Percentiles rank a stretch among this genome's conserved stretches.
Evolutionary conservation across 2,329 filamentous ascomycete genomes (phyloP).

Genomic region (Trichothecium roseum): DNA sequence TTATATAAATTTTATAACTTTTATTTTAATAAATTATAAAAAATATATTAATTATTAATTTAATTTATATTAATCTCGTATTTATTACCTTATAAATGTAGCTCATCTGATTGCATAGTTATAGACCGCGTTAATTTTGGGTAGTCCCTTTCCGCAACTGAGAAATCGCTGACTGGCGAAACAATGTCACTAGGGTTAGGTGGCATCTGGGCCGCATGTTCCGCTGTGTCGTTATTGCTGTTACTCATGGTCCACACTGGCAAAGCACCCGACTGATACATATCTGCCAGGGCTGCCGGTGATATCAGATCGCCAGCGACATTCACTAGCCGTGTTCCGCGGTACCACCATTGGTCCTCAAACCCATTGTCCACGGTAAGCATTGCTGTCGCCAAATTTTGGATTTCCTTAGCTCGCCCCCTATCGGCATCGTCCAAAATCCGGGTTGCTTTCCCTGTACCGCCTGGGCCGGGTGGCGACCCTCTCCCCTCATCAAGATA

Average conservation of each 20-base stretch:
- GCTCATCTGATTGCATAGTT: conserved; percentile 1
- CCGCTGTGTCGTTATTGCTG: not conserved
- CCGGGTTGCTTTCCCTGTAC: conserved; percentile 10
- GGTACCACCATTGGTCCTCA: conserved; percentile 48
- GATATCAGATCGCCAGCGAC: conserved; percentile 6
- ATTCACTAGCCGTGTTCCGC: conserved; percentile 22
- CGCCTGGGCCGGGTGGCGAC: too few relatives aligned
- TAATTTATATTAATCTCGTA: not conserved
- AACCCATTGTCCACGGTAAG: conserved; percentile 49
- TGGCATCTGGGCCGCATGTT: not conserved
- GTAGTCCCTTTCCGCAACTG: not conserved
- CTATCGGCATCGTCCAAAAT: conserved; percentile 14
- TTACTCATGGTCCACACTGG: not conserved
- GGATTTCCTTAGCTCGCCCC: conserved; percentile 26
- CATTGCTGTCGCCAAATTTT: conserved; percentile 39
- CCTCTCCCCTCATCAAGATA: too few relatives aligned
- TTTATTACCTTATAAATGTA: conserved; percentile 1
- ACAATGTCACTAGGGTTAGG: conserved; percentile 3
- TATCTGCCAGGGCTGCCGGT: conserved; percentile 1
- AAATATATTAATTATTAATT: not conserved
- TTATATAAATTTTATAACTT: not conserved
- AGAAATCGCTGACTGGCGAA: conserved; percentile 4
- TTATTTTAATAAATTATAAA: not conserved
- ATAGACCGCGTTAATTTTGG: not conserved
- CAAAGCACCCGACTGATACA: not conserved